Percentiles rank a stretch among this genome's conserved stretches.
Conservation (phyloP, 768 basidiomycete species). For the Hygrocybe punicea region DNA sequence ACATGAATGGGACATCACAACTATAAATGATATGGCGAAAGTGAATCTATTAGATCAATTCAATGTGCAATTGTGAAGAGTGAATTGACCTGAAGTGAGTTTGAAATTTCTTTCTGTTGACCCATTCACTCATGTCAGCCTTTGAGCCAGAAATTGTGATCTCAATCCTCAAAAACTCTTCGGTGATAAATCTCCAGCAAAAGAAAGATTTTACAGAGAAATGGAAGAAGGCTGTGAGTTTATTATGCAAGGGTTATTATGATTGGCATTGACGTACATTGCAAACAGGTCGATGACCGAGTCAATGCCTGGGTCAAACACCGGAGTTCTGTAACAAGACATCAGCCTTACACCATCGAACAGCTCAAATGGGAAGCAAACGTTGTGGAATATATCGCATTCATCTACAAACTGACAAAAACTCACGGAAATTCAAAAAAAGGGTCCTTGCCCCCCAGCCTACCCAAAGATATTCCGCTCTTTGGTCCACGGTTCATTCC, state of each 20-base stretch:
- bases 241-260: too few relatives aligned
- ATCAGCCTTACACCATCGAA: too few relatives aligned
- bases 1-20: too few relatives aligned
- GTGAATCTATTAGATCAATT: too few relatives aligned
- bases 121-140: not conserved
- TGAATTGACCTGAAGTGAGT: too few relatives aligned
- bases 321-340: not conserved
- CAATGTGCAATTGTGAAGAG: too few relatives aligned
- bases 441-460: not conserved
- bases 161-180: not conserved
- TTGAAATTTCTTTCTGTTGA: too few relatives aligned
- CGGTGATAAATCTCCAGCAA: not conserved
- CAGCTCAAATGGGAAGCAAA: conserved; percentile 23
- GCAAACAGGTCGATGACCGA: not conserved
- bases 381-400: conserved; percentile 20
- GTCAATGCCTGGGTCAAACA: not conserved
- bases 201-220: not conserved
- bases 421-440: conserved; percentile 1
- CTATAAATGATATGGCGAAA: too few relatives aligned
- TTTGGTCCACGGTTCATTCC: conserved; percentile 22
- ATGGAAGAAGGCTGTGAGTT: not conserved
- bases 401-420: conserved; percentile 9
- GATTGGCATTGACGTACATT: not conserved
- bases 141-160: not conserved
- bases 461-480: conserved; percentile 10